Conservation (phyloP, 73 alveolate genomes). For the Paramecium tetraurelia region DNA sequence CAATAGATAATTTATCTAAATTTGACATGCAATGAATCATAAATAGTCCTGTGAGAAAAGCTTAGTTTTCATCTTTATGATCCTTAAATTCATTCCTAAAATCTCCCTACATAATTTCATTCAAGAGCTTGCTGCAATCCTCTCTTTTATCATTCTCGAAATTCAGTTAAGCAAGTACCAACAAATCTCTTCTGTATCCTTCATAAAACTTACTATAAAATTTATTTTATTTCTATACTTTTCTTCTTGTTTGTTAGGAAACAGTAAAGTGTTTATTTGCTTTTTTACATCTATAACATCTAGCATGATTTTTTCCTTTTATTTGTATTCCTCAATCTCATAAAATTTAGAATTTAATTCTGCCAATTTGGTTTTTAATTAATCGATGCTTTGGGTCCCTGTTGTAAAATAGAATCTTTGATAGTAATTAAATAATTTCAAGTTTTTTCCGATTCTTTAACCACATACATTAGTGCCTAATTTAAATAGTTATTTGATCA, state of each 20-base stretch:
- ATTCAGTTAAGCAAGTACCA: neutral
- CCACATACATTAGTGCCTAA: neutral
- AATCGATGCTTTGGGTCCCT: neutral
- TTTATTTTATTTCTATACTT: neutral
- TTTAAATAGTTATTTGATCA: neutral
- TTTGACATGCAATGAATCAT: neutral
- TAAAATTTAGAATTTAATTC: neutral
- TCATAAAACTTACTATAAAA: neutral
- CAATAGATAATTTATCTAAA: neutral
- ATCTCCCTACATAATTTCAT: neutral
- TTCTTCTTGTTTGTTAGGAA: neutral
- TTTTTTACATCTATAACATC: neutral
- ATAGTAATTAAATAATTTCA: neutral
- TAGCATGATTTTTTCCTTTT: neutral
- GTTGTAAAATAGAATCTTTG: neutral
- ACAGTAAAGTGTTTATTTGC: neutral
- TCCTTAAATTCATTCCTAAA: neutral
- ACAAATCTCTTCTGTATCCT: slow-evolving; percentile 33
- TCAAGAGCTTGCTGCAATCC: neutral
- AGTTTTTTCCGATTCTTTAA: neutral
- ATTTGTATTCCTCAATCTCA: neutral
- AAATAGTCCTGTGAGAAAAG: neutral
- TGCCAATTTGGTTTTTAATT: neutral
- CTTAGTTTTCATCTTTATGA: slow-evolving; percentile 19
- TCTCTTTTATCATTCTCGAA: neutral